Conservation (phyloP, 1,284 basidiomycete genomes). For the Laetiporus sulphureus region DNA sequence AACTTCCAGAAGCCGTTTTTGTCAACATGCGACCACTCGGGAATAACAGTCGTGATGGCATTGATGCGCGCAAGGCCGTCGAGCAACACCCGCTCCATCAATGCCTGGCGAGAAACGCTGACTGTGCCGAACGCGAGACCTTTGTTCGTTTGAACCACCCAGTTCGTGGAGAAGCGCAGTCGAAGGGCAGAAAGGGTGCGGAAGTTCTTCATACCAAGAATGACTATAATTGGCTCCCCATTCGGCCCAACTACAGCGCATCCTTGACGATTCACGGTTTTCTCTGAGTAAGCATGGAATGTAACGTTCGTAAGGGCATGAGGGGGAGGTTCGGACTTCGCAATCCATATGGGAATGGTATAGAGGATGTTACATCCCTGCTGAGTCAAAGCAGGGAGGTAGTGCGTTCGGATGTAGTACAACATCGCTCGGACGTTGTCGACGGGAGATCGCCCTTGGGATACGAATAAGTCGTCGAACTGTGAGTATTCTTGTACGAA, state of each 20-base stretch:
- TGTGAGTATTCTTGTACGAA: conserved; percentile 15
- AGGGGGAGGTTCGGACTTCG: conserved; percentile 3
- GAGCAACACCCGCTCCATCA: conserved; percentile 21
- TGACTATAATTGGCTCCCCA: conserved; percentile 18
- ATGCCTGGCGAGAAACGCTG: conserved; percentile 17
- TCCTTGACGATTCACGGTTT: conserved; percentile 8
- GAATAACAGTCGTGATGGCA: conserved; percentile 22
- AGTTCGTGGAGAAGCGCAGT: conserved; percentile 13
- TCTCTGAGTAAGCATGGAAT: conserved; percentile 16
- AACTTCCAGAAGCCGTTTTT: conserved; percentile 15
- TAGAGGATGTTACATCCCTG: conserved; percentile 19
- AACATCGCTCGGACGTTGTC: conserved; percentile 12
- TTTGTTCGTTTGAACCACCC: conserved; percentile 15
- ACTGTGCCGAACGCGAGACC: conserved; percentile 19
- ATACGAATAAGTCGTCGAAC: conserved; percentile 14
- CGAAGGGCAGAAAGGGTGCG: conserved; percentile 8
- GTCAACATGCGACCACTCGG: conserved; percentile 16
- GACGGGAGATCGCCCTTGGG: conserved; percentile 9
- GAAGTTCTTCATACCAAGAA: conserved; percentile 19
- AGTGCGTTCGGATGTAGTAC: conserved; percentile 16
- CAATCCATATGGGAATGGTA: conserved; percentile 17
- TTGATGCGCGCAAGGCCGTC: conserved; percentile 20
- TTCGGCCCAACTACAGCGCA: background rate
- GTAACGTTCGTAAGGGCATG: conserved; percentile 17
- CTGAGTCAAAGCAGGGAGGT: conserved; percentile 15